A percentile compares a stretch with the other conserved stretches of the same genome.
These are phyloP conservation scores for Vaccinium myrtillus DNA, from an alignment of 148 eudicot genomes.

Conservation along the genomic window DNA sequence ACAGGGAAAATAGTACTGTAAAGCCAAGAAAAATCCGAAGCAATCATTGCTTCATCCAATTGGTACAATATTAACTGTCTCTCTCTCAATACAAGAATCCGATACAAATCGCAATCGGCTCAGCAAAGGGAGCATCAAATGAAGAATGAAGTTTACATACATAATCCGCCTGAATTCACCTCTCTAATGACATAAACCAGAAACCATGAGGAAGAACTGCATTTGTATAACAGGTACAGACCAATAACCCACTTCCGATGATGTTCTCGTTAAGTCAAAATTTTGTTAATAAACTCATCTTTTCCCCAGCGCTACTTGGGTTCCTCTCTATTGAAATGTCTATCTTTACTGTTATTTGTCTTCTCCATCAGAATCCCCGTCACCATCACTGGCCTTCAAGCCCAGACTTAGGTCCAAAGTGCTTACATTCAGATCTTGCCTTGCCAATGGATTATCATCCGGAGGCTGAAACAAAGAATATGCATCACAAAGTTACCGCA, in stretches of 20 bases:
- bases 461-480: slow-evolving; percentile 34
- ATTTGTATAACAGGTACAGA: slow-evolving; percentile 14
- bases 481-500: not conserved
- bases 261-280: not conserved
- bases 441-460: slow-evolving; percentile 40
- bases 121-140: slow-evolving; percentile 19
- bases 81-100: slow-evolving; percentile 10
- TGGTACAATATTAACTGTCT: slow-evolving; percentile 17
- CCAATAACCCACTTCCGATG: not conserved
- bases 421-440: slow-evolving; percentile 78
- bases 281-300: not conserved
- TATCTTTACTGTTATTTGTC: slow-evolving; percentile 27
- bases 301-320: slow-evolving; percentile 9
- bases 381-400: slow-evolving; percentile 54
- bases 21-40: not conserved
- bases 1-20: not conserved
- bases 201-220: slow-evolving; percentile 5
- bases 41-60: slow-evolving; percentile 7
- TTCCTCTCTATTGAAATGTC: slow-evolving; percentile 15
- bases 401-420: slow-evolving; percentile 69
- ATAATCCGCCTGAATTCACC: slow-evolving; percentile 10
- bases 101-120: slow-evolving; percentile 22
- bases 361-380: slow-evolving; percentile 42
- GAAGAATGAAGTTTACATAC: slow-evolving; percentile 14
- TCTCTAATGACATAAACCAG: not conserved